phyloP scores from a whole-genome alignment of 2,329 filamentous ascomycete species.

The Cordyceps cicadae region DNA sequence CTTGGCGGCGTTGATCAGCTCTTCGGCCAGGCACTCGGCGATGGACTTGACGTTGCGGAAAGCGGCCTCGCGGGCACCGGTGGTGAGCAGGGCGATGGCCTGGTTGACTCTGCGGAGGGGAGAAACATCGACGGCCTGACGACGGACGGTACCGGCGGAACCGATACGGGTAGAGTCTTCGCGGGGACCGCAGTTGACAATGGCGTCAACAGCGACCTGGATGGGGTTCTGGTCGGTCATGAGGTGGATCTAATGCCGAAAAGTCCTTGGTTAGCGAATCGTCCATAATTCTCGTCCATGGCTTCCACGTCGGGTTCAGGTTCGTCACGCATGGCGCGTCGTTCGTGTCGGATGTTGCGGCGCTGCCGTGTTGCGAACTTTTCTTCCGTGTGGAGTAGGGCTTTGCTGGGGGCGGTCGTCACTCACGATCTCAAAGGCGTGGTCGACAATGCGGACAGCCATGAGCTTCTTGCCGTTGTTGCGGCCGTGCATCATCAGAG shows the following conservation, averaged over 20 bases:
- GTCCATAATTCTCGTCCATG: neutral
- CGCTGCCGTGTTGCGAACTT: neutral
- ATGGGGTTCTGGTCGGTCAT: slow-evolving; percentile 99
- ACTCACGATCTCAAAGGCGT: slow-evolving; percentile 99
- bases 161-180: slow-evolving; percentile 99
- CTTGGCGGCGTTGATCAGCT: slow-evolving; percentile 99
- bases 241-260: slow-evolving; percentile 77
- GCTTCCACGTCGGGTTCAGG: neutral
- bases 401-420: slow-evolving; percentile 6
- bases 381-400: neutral
- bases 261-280: slow-evolving; percentile 20
- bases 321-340: neutral
- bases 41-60: slow-evolving; percentile 99
- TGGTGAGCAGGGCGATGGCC: slow-evolving; percentile 97
- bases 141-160: slow-evolving; percentile 98
- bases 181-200: slow-evolving; percentile 99
- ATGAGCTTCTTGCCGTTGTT: slow-evolving; percentile 99
- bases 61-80: slow-evolving; percentile 93
- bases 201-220: slow-evolving; percentile 98
- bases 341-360: neutral
- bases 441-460: slow-evolving; percentile 98
- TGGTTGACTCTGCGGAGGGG: slow-evolving; percentile 99
- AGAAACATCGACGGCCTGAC: slow-evolving; percentile 99
- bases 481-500: slow-evolving; percentile 99
- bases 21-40: slow-evolving; percentile 98